Evolutionary conservation across 2,329 filamentous ascomycete species (phyloP), one percentile per base, ranked within the genome.

Genomic region (Diaporthe ilicicola): DNA sequence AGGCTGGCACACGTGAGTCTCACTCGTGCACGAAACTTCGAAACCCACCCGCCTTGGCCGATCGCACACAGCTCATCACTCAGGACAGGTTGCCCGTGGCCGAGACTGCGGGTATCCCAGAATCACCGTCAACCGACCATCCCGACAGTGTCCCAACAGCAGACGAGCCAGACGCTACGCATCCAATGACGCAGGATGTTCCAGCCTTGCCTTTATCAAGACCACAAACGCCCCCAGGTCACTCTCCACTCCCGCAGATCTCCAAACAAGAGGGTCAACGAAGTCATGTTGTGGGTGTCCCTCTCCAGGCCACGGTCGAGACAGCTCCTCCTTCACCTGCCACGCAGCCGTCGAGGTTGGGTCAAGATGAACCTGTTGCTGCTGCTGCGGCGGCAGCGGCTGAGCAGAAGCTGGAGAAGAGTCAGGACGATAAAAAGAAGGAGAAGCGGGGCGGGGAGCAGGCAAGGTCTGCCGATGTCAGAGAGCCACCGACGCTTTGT

Each of bases 301-400:
- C 39, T 24, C 29, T 46, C 0, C 42, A 42, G 44, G 65, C 65
- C 6, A 68, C 65, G 22, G 65, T 68, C 10, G 65, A 68, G 2
- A 68, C 29, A 19, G 65, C 53, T n/a, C 51, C 29, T 29, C 24
- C 53, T 17, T 39, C 39, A 6, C 65, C 65, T 27, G 34, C 5
- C 17, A 42, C 46, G 1, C 10, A 12, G 13, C 42, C 65, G 15
- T n/a, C 22, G 8, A 22, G 15, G n/a, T 2, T n/a, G 1, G 42
- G 6, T 10, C 29, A 37, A n/a, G 22, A 68, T 17, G n/a, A 29
- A 2, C 39, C 39, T 3, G n/a, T n/a, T 13, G 19, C 22, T 15
- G 2, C 13, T 9, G 7, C 39, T 3, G n/a, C 27, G 9, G 19
- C 22, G 13, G 2, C 13, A 5, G 7, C n/a, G 9, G 29, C 34